A percentile compares a stretch with the other conserved stretches of the same genome.
These are phyloP conservation scores for Linnemannia exigua DNA, from an alignment of 192 early-diverging fungal genomes.

Conservation along the genomic window DNA sequence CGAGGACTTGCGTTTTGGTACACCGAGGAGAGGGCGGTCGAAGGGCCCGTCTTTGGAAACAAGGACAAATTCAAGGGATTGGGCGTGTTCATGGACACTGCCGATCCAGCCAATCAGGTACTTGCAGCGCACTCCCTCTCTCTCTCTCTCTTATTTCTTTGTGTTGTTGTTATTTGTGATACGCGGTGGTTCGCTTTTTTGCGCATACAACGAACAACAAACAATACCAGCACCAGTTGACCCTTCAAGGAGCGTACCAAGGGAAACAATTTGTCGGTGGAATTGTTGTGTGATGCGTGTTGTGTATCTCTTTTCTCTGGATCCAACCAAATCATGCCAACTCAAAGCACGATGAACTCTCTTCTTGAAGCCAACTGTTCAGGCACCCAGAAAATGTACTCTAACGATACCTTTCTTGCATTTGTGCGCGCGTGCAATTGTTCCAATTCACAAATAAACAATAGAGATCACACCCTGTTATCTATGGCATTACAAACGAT, in stretches of 20 bases:
- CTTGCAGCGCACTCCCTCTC: conserved; percentile 23
- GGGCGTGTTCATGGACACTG: conserved; percentile 78
- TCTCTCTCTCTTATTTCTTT: background rate
- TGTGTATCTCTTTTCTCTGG: background rate
- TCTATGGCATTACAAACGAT: conserved; percentile 76
- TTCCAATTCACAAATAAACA: too few species aligned
- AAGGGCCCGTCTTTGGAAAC: conserved; percentile 71
- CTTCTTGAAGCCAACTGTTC: background rate
- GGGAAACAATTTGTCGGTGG: background rate
- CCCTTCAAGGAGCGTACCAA: background rate
- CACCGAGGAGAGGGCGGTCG: conserved; percentile 52
- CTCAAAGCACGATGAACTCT: background rate
- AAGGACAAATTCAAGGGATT: conserved; percentile 78
- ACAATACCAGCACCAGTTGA: background rate
- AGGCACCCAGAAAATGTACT: background rate
- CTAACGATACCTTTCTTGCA: background rate
- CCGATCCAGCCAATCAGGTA: conserved; percentile 57
- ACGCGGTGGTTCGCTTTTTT: too few species aligned
- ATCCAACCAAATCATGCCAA: background rate
- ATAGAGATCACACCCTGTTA: conserved; percentile 64
- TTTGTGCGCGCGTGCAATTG: background rate
- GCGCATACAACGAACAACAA: background rate
- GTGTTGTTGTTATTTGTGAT: too few species aligned
- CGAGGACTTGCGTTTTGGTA: conserved; percentile 90
- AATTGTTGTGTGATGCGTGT: background rate